Evolutionary conservation across 495 filamentous ascomycete species (phyloP).

Genomic region (Aspergillus wentii): DNA sequence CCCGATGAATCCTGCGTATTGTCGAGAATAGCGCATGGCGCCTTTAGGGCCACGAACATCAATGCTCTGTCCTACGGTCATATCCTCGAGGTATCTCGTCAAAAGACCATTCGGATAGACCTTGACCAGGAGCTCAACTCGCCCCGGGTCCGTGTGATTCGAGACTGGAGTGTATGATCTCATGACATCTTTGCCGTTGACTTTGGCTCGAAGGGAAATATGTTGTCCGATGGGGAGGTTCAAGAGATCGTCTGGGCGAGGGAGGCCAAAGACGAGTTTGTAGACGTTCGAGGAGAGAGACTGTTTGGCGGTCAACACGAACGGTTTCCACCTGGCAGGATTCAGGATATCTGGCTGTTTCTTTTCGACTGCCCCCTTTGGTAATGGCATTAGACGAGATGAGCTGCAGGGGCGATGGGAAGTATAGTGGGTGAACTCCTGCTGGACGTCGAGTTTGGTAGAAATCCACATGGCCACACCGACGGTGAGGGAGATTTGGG

Average conservation of each 20-base stretch:
- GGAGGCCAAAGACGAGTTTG: slow-evolving; percentile 34
- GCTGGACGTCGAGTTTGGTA: slow-evolving; percentile 19
- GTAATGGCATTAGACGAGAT: slow-evolving; percentile 8
- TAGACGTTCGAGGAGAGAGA: slow-evolving; percentile 34
- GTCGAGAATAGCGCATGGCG: slow-evolving; percentile 37
- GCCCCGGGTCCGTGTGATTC: slow-evolving; percentile 35
- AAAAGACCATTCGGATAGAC: slow-evolving; percentile 35
- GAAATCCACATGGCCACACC: slow-evolving; percentile 16
- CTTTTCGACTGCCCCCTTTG: slow-evolving; percentile 1
- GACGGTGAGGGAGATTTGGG: slow-evolving; percentile 12
- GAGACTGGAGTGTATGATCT: slow-evolving; percentile 41
- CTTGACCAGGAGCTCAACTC: slow-evolving; percentile 36
- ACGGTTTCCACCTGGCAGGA: slow-evolving; percentile 27
- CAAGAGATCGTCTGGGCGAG: slow-evolving; percentile 24
- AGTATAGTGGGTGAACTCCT: slow-evolving; percentile 19
- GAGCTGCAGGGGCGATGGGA: slow-evolving; percentile 10
- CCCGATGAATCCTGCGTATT: slow-evolving; percentile 30
- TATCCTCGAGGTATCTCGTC: slow-evolving; percentile 32
- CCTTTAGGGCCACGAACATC: slow-evolving; percentile 47
- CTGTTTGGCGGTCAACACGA: slow-evolving; percentile 28
- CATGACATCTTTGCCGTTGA: slow-evolving; percentile 33
- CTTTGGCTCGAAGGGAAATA: slow-evolving; percentile 31
- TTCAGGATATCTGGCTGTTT: slow-evolving; percentile 18
- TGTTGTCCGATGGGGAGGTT: slow-evolving; percentile 43
- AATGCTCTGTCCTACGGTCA: slow-evolving; percentile 35